These are phyloP conservation scores for Candida cerambycidarum DNA, from an alignment of 805 yeast species.

Conservation along the genomic window DNA sequence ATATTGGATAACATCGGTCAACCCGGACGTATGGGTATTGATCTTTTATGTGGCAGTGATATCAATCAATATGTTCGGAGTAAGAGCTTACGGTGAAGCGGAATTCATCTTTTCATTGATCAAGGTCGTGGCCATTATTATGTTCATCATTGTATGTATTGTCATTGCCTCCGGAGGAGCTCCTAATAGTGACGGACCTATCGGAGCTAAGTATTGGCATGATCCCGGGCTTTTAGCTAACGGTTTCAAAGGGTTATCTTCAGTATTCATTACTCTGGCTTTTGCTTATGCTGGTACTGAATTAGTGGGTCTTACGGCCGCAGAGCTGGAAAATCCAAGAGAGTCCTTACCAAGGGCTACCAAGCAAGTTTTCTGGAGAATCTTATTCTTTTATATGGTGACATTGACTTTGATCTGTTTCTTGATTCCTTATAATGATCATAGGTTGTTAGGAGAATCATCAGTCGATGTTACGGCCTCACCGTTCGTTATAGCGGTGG, in stretches of 20 bases:
- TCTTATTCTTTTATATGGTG: conserved; percentile 65
- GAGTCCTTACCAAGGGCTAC: conserved; percentile 68
- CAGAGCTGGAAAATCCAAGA: conserved; percentile 71
- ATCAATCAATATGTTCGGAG: conserved; percentile 52
- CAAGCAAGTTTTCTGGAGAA: conserved; percentile 84
- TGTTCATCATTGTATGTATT: conserved; percentile 53
- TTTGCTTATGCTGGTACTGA: conserved; percentile 61
- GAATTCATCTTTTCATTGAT: conserved; percentile 64
- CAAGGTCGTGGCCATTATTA: conserved; percentile 59
- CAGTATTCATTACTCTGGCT: conserved; percentile 49
- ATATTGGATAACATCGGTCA: conserved; percentile 52
- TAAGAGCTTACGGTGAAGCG: conserved; percentile 59
- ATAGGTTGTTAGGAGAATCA: conserved; percentile 41
- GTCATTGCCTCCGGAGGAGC: conserved; percentile 47
- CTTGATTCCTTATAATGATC: conserved; percentile 66
- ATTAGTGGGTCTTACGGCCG: conserved; percentile 44
- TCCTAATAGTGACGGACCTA: conserved; percentile 46
- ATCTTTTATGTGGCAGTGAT: conserved; percentile 49
- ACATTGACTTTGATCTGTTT: conserved; percentile 56
- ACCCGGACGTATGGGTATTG: conserved; percentile 62
- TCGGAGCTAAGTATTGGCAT: conserved; percentile 52
- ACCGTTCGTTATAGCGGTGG: conserved; percentile 73
- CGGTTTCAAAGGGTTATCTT: conserved; percentile 43
- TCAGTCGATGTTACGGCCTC: conserved; percentile 63
- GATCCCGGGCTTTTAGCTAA: conserved; percentile 55